Base-by-base conservation (phyloP, 768 basidiomycete species). In the Rhodocollybia butyracea region DNA sequence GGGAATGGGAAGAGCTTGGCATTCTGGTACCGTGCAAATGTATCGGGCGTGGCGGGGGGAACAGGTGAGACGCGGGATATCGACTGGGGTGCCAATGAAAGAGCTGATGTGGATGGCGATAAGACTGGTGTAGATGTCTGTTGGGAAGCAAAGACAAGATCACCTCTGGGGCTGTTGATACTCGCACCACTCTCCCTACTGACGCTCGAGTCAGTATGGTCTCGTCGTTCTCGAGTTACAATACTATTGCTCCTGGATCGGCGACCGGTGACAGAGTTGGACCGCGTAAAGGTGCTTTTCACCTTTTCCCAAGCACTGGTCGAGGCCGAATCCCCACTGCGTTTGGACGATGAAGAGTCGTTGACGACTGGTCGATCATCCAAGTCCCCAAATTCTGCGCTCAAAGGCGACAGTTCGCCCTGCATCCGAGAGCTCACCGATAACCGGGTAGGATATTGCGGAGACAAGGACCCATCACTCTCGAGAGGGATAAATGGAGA, bases 1-100 rank as follows among this genome's bases (percentile, higher is more conserved):
- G 91, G 92, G 79, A 96, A 94, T 1, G 94, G 92, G 70, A 88
- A 89, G 32, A 97, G 76, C 67, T 98, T 98, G 27, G 82, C 74
- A 60, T 84, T 82, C 59, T 84, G 83, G 70, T 89, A 95, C 70
- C 79, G 90, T 27, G 77, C 76, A 66, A 86, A 70, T 70, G 92
- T 91, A 29, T 81, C 80, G 13, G 83, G 77, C 26, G 88, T 85
- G 11, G 84, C 80, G 17, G 84, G 80, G 38, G 92, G 92, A 34
- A 94, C 82, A n/a, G 90, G 88, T 7, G 91, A 93, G 11, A 81
- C 78, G 34, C 80, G 82, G 42, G 79, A 76, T 55, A 83, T 80
- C 5, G 76, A 74, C 64, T 76, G 80, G 21, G 84, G 79, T 12
- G 80, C 70, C 42, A 89, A 67, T 3, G 86, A 88, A 55, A 85